phyloP scores from a whole-genome alignment of 1,284 basidiomycete genomes.

The Blastosporella zonata region DNA sequence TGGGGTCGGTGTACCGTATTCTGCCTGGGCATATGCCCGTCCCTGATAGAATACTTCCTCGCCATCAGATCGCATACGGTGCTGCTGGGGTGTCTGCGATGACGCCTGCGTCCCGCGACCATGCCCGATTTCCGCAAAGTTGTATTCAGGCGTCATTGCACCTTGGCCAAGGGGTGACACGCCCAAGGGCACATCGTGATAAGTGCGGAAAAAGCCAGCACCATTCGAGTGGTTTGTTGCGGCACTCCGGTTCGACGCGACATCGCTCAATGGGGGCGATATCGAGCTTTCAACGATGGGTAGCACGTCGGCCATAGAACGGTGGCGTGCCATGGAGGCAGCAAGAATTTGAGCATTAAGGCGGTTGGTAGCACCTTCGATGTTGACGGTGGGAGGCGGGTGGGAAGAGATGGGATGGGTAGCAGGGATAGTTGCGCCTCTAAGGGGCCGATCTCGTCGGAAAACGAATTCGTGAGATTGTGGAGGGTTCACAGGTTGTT shows the following conservation, averaged over 20 bases:
- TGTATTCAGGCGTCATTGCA: slow-evolving; percentile 66
- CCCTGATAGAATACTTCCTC: slow-evolving; percentile 13
- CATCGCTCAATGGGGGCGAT: slow-evolving; percentile 59
- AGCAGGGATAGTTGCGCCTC: slow-evolving; percentile 27
- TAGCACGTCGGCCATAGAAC: slow-evolving; percentile 49
- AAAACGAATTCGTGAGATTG: slow-evolving; percentile 31
- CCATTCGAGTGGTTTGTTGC: slow-evolving; percentile 54
- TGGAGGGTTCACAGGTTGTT: slow-evolving; percentile 20
- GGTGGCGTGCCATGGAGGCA: slow-evolving; percentile 24
- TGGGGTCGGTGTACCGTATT: slow-evolving; percentile 4
- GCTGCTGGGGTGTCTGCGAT: slow-evolving; percentile 9
- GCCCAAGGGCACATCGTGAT: slow-evolving; percentile 38
- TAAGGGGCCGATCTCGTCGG: slow-evolving; percentile 29
- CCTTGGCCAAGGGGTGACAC: slow-evolving; percentile 47
- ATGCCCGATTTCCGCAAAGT: slow-evolving; percentile 75
- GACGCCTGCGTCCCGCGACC: slow-evolving; percentile 49
- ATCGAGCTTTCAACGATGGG: slow-evolving; percentile 60
- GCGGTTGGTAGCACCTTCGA: slow-evolving; percentile 29
- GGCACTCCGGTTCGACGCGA: slow-evolving; percentile 51
- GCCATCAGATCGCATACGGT: slow-evolving; percentile 1
- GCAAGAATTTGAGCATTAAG: slow-evolving; percentile 33
- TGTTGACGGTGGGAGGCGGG: slow-evolving; percentile 25
- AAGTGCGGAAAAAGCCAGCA: slow-evolving; percentile 59
- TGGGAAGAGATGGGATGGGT: slow-evolving; percentile 17
- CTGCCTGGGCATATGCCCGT: slow-evolving; percentile 9